Evolutionary conservation across 2,329 filamentous ascomycete genomes (phyloP).

Genomic region (Colletotrichum incanum): DNA sequence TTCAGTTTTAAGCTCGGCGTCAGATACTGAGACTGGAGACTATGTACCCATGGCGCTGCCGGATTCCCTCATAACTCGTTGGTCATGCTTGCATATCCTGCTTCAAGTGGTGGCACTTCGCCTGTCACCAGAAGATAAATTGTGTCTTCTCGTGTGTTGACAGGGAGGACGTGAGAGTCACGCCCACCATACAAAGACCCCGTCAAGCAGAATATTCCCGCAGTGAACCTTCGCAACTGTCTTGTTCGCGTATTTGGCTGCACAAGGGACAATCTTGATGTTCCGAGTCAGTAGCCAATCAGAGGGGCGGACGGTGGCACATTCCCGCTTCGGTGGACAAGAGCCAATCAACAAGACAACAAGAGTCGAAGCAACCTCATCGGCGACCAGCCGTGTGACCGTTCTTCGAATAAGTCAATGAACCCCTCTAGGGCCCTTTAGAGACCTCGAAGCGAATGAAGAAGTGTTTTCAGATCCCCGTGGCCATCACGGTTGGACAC

Average conservation of each 20-base stretch:
- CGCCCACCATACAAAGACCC: neutral
- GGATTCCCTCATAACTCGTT: neutral
- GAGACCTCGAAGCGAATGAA: slow-evolving; percentile 14
- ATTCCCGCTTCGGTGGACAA: slow-evolving; percentile 36
- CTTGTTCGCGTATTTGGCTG: neutral
- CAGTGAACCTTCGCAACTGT: neutral
- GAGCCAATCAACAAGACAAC: slow-evolving; percentile 31
- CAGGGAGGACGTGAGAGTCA: neutral
- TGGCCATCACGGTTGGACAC: slow-evolving; percentile 43
- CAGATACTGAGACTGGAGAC: neutral
- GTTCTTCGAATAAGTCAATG: neutral
- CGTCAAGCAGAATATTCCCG: neutral
- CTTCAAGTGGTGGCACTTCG: neutral
- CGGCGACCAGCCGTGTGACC: slow-evolving; percentile 9
- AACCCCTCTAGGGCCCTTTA: neutral
- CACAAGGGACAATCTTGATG: neutral
- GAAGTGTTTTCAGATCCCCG: slow-evolving; percentile 28
- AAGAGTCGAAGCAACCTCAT: neutral
- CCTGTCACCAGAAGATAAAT: neutral
- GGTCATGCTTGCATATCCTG: neutral
- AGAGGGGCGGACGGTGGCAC: slow-evolving; percentile 35
- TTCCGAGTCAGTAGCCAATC: slow-evolving; percentile 40
- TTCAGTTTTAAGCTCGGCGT: neutral
- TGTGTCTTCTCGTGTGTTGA: neutral
- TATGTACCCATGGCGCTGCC: neutral